A percentile compares a stretch with the other conserved stretches of the same genome.
These are phyloP conservation scores for Botrytis tulipae DNA, from an alignment of 2,329 filamentous ascomycete genomes.

Conservation along the genomic window DNA sequence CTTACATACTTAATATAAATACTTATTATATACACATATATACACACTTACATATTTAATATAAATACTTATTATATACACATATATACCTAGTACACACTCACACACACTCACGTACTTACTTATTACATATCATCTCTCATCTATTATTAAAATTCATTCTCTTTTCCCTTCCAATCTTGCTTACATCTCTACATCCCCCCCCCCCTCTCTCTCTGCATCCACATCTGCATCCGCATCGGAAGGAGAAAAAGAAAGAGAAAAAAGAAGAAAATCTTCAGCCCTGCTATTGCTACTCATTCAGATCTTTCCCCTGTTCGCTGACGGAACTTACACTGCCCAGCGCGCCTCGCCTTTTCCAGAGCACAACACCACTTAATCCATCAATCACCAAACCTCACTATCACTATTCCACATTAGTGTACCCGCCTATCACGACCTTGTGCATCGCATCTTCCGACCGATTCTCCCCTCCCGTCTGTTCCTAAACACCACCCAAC, in stretches of 20 bases:
- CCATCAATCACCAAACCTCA: background rate
- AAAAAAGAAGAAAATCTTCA: background rate
- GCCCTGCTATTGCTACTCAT: conserved; percentile 12
- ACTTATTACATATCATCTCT: background rate
- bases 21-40: too few relatives aligned
- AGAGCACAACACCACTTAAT: background rate
- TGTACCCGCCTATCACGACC: conserved; percentile 6
- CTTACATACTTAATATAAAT: too few relatives aligned
- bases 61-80: too few relatives aligned
- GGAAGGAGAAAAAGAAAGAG: background rate
- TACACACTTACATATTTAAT: too few relatives aligned
- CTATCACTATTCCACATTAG: background rate
- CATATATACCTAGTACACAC: too few relatives aligned
- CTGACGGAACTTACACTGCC: conserved; percentile 4
- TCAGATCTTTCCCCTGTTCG: conserved; percentile 11
- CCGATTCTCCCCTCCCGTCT: conserved; percentile 2
- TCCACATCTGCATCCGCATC: background rate
- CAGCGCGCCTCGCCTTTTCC: background rate
- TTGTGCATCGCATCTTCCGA: conserved; percentile 9
- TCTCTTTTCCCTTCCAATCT: background rate
- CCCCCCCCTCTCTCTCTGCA: too few relatives aligned
- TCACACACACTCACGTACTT: too few relatives aligned
- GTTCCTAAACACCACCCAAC: background rate
- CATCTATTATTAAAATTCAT: background rate
- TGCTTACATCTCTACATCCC: background rate